A percentile compares a stretch with the other conserved stretches of the same genome.
Conservation (phyloP, 176 grass and related monocot species). For the Aechmea fasciata region DNA sequence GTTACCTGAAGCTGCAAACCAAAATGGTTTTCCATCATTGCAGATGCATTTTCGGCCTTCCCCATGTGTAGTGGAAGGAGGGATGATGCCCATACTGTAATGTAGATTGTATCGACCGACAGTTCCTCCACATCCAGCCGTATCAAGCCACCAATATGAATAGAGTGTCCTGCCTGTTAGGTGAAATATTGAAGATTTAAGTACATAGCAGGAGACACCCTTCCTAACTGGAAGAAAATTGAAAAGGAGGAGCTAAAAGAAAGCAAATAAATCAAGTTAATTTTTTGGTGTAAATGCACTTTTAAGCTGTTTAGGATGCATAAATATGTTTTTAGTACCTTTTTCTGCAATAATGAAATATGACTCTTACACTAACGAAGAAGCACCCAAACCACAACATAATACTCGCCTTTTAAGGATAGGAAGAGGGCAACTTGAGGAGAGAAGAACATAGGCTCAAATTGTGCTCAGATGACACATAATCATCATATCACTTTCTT, state of each 20-base stretch:
- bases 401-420: too few relatives aligned
- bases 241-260: too few relatives aligned
- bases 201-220: not conserved
- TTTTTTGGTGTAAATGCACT: not conserved
- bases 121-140: slow-evolving; percentile 61
- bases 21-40: slow-evolving; percentile 55
- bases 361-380: too few relatives aligned
- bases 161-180: slow-evolving; percentile 52
- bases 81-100: slow-evolving; percentile 81
- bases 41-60: slow-evolving; percentile 51
- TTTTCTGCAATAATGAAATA: too few relatives aligned
- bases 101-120: slow-evolving; percentile 48
- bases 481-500: too few relatives aligned
- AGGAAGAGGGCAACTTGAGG: too few relatives aligned
- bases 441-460: too few relatives aligned
- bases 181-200: not conserved
- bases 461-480: too few relatives aligned
- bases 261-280: too few relatives aligned
- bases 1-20: slow-evolving; percentile 65
- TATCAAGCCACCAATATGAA: slow-evolving; percentile 70
- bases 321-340: not conserved
- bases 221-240: not conserved
- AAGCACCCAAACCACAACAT: too few relatives aligned
- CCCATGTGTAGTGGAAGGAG: slow-evolving; percentile 91
- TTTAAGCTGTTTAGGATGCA: not conserved